A percentile compares a stretch with the other conserved stretches of the same genome.
Evolutionary conservation across 495 filamentous ascomycete genomes (phyloP).

Genomic region (Aspergillus incahuasiensis): DNA sequence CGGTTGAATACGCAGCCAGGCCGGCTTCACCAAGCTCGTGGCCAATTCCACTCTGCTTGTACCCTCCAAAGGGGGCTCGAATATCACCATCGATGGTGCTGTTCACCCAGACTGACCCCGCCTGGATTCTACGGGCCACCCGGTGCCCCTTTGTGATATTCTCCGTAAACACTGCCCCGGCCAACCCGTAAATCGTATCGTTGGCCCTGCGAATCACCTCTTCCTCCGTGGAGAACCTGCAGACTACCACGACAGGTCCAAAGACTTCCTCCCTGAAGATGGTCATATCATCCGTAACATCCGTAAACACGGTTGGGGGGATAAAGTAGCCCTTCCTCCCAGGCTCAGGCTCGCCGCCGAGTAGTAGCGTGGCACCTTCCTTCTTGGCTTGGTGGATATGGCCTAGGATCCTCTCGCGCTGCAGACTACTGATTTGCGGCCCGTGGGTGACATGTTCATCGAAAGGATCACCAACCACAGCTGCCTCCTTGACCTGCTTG

Average conservation of each 20-base stretch:
- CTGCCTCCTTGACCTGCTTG: too few relatives aligned
- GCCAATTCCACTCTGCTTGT: constrained; percentile 94
- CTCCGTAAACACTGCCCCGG: constrained; percentile 77
- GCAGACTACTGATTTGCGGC: constrained; percentile 86
- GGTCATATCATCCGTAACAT: constrained; percentile 64
- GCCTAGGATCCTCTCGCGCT: constrained; percentile 78
- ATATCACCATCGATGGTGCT: constrained; percentile 72
- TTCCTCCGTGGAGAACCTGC: constrained; percentile 76
- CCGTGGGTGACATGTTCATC: constrained; percentile 86
- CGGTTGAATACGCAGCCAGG: constrained; percentile 72
- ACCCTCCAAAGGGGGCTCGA: constrained; percentile 82
- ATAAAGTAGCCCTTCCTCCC: constrained; percentile 63
- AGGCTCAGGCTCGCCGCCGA: constrained; percentile 66
- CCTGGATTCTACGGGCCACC: constrained; percentile 77
- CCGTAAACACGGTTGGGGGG: constrained; percentile 68
- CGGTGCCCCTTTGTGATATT: constrained; percentile 81
- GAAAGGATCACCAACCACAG: constrained; percentile 83
- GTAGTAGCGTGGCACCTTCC: constrained; percentile 77
- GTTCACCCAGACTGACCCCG: constrained; percentile 98
- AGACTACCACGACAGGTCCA: constrained; percentile 83
- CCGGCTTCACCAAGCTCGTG: constrained; percentile 84
- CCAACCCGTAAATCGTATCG: constrained; percentile 84
- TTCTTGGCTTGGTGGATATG: constrained; percentile 80
- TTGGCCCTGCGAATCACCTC: constrained; percentile 83
- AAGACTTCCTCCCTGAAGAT: constrained; percentile 80